Conservation (phyloP, 2,329 filamentous ascomycete species). For the Arthrinium phaeospermum region DNA sequence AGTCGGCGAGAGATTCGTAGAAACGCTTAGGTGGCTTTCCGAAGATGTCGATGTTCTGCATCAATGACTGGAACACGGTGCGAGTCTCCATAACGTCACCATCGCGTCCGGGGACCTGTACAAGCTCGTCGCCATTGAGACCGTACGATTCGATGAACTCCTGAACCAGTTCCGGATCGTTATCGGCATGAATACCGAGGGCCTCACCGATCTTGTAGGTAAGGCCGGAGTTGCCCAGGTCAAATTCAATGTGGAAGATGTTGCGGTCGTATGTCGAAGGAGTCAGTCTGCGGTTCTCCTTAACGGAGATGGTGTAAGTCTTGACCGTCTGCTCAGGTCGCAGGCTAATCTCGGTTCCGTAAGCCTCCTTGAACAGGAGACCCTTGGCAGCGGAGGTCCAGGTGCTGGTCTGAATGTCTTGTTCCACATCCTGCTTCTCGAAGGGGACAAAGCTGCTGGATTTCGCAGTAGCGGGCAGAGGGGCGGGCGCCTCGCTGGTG, state of each 20-base stretch:
- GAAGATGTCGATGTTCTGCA: conserved; percentile 95
- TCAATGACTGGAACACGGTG: conserved; percentile 88
- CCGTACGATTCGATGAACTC: conserved; percentile 92
- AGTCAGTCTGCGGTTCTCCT: conserved; percentile 94
- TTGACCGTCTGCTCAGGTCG: conserved; percentile 86
- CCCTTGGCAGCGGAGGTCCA: conserved; percentile 89
- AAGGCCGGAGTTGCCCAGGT: conserved; percentile 87
- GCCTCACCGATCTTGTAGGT: conserved; percentile 98
- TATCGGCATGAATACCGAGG: conserved; percentile 94
- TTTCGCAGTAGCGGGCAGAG: conserved; percentile 69
- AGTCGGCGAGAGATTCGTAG: conserved; percentile 90
- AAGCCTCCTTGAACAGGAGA: conserved; percentile 93
- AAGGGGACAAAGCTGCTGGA: conserved; percentile 84
- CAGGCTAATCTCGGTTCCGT: conserved; percentile 72
- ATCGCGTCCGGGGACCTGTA: conserved; percentile 90
- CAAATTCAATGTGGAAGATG: conserved; percentile 99
- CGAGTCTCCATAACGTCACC: conserved; percentile 81
- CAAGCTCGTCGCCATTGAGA: conserved; percentile 79
- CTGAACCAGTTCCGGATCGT: conserved; percentile 78
- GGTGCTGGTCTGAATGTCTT: conserved; percentile 67
- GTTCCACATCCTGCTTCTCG: conserved; percentile 76
- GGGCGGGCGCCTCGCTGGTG: conserved; percentile 60
- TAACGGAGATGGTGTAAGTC: conserved; percentile 86
- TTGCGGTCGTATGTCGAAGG: conserved; percentile 91
- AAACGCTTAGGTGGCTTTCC: conserved; percentile 97